Base-by-base conservation (phyloP, 2,329 filamentous ascomycete genomes). In the Chalara sp. region DNA sequence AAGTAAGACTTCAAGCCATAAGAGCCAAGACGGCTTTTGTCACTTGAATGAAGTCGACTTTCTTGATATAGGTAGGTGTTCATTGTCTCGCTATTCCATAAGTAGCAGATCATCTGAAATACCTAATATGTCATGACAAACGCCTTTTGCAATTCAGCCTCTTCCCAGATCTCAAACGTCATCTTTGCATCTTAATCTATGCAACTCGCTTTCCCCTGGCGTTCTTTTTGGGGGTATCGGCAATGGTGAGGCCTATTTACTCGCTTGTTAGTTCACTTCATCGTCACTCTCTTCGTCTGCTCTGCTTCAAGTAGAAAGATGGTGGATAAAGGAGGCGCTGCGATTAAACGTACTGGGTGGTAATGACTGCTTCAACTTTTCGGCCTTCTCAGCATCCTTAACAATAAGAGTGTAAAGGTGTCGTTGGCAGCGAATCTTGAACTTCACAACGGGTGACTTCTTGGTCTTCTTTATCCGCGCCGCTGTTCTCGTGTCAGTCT, bases 321-420 rank as follows among this genome's bases (percentile, higher is more conserved):
- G 21, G 21, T 3, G 21, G 21, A 21, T 21, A 21, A 21, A 21
- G 21, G 21, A 21, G 21, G 21, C 21, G 21, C 21, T 21, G 21
- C 21, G 21, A 21, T 3, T 21, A 29, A 51, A 78, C 89, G 68
- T 91, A 99, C 93, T 88, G 67, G 93, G 95, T 69, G 93, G 95
- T 61, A 99, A 82, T 73, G 84, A 90, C 84, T 97, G 92, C 90
- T 96, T 97, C 66, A 99, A 86, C 88, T 99, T 99, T 81, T 97
- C 93, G 76, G 92, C 95, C 89, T 97, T 97, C 73, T 96, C 93
- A 70, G 84, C 83, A 79, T 99, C 93, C 85, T 96, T 96, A 69
- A 99, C 86, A 72, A 95, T 88, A 67, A 99, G 86, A 66, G 93
- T 96, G 87, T 99, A 99, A 66, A 99, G 81, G 81, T 93, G 85